Evolutionary conservation across 371 early-diverging fungal genomes (phyloP).

Genomic region (Mortierella polycephala): DNA sequence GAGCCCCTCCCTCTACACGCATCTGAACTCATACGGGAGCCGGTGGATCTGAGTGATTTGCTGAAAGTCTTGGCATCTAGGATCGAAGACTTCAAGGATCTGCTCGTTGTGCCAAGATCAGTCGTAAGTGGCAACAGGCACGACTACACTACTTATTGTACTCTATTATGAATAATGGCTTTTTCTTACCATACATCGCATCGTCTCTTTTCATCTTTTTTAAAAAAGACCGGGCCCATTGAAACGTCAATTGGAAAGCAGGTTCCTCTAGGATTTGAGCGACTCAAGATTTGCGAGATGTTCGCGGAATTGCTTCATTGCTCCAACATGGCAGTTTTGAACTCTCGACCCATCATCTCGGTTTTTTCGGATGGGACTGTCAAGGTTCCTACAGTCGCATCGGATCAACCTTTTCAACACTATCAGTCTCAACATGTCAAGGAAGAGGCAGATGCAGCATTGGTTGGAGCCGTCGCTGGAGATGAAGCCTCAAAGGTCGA

Average conservation of each 20-base stretch:
- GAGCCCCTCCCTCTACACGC: constrained; percentile 51
- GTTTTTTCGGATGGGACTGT: constrained; percentile 52
- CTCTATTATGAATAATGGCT: neutral
- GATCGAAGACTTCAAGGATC: constrained; percentile 71
- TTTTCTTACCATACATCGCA: neutral
- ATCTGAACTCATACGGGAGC: constrained; percentile 43
- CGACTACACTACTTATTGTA: no score
- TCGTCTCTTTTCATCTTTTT: neutral
- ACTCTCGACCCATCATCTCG: constrained; percentile 55
- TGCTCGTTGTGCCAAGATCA: constrained; percentile 69
- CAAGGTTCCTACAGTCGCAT: constrained; percentile 29
- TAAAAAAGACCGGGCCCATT: constrained; percentile 58
- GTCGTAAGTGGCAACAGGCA: constrained; percentile 56
- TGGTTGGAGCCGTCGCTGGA: neutral
- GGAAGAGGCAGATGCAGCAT: constrained; percentile 8
- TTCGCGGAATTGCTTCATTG: constrained; percentile 95
- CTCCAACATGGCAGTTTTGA: constrained; percentile 82
- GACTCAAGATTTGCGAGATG: constrained; percentile 93
- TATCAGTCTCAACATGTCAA: constrained; percentile 14
- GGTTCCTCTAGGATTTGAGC: constrained; percentile 90
- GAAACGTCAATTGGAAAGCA: constrained; percentile 75
- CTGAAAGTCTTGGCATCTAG: constrained; percentile 79
- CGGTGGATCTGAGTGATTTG: constrained; percentile 84
- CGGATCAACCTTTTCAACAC: constrained; percentile 1
- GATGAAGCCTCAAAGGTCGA: constrained; percentile 78